Base-by-base conservation (phyloP, 129 eudicot genomes). In the Chrysanthemum lavandulifolium region DNA sequence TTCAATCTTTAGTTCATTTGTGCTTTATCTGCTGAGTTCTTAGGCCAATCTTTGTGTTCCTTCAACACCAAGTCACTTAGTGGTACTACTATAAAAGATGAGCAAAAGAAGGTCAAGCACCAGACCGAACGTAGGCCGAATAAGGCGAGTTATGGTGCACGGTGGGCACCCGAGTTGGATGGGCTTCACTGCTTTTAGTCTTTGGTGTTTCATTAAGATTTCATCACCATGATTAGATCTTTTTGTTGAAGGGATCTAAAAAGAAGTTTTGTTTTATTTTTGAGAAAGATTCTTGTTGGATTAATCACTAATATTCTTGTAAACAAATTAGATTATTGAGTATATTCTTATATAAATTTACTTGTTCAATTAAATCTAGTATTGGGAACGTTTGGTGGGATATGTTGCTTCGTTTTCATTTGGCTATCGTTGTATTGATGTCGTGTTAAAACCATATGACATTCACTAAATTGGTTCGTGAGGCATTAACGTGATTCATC, bases 1-100 rank as follows among this genome's bases (percentile, higher is more conserved):
- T 65, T 83, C 86, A 10, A 74, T 83, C 49, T 83, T 83, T 75
- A 83, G 86, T 79, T 74, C 86, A 1, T 83, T 83, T 47, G 86
- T 65, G 86, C 81, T 14, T 58, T 65, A 11, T 74, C 68, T 13
- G 81, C 75, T 13, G 81, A 79, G 45, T 65, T 82, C 50, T 14
- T 82, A 71, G 58, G 68, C 21, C 76, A 79, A 71, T 74, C 53
- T 19, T 25, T 78, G 0, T 13, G 4, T 67, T 31, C 13, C 61
- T 58, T 66, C 14, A 58, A 43, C 49, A 43, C 60, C 49, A 67
- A 67, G 45, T 50, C 36, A 47, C 69, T 45, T 14, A 11, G 29
- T 19, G 6, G 9, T 33, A 50, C 56, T 25, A 25, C 9, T 40
- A 11, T 25, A 29, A 5, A 63, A 16, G 78, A 52, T 36, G 56